Percentiles rank a stretch among this genome's conserved stretches.
Evolutionary conservation across 2,329 filamentous ascomycete species (phyloP).

Genomic region (Clarireedia monteithiana): DNA sequence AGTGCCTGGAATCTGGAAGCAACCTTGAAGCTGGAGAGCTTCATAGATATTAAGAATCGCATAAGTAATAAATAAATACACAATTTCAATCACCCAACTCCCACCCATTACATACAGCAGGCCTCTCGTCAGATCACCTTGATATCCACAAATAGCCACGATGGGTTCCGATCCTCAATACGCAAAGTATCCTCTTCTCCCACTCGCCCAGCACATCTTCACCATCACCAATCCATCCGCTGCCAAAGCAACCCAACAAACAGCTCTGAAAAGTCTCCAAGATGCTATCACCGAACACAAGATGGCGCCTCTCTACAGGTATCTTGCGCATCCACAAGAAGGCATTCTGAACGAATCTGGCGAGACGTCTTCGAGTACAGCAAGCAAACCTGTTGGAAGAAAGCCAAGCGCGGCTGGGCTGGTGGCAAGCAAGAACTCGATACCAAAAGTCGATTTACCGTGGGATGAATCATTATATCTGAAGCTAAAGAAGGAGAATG

Average conservation of each 20-base stretch:
- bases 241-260: constrained; percentile 56
- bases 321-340: constrained; percentile 70
- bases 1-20: constrained; percentile 19
- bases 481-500: constrained; percentile 67
- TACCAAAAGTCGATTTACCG: constrained; percentile 59
- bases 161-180: constrained; percentile 80
- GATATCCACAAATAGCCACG: constrained; percentile 19
- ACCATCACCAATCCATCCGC: constrained; percentile 75
- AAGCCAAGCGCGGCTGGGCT: constrained; percentile 67
- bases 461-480: constrained; percentile 91
- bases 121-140: background rate
- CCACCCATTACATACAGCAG: background rate
- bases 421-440: constrained; percentile 62
- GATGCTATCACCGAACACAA: constrained; percentile 77
- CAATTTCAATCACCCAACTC: background rate
- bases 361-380: constrained; percentile 35
- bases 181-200: constrained; percentile 74
- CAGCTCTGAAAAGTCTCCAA: constrained; percentile 65
- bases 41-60: constrained; percentile 12
- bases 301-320: constrained; percentile 82
- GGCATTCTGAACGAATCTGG: constrained; percentile 47
- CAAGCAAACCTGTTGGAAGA: constrained; percentile 51
- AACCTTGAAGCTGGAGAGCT: constrained; percentile 12
- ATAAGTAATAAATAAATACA: constrained; percentile 10
- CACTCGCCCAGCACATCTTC: constrained; percentile 80